Evolutionary conservation across 2,329 filamentous ascomycete genomes (phyloP).

Genomic region (Cryphonectria radicalis): DNA sequence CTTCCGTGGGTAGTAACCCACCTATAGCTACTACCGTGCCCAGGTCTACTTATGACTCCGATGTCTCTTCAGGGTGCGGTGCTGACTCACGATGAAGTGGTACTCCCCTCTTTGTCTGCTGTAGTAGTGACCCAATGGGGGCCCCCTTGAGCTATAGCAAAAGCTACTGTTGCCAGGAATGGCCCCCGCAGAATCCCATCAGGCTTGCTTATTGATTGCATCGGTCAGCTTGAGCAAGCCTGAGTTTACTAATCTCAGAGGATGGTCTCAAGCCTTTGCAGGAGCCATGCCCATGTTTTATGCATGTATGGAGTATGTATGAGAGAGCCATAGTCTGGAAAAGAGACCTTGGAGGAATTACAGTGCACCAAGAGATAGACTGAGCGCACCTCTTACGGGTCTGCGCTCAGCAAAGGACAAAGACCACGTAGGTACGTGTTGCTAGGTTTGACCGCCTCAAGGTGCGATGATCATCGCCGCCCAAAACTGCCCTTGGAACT

Average conservation of each 20-base stretch:
- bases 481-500: constrained; percentile 24
- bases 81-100: background rate
- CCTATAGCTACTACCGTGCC: background rate
- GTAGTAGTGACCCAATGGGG: background rate
- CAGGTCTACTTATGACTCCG: background rate
- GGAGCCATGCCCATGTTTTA: background rate
- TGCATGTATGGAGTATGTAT: background rate
- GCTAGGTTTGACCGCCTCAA: background rate
- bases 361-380: background rate
- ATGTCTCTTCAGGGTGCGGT: background rate
- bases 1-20: background rate
- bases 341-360: background rate
- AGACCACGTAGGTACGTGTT: background rate
- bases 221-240: background rate
- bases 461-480: constrained; percentile 8
- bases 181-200: background rate
- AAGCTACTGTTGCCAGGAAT: background rate
- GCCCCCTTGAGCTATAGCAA: background rate
- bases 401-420: background rate
- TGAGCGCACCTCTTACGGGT: background rate
- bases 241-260: background rate
- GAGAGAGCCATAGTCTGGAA: background rate
- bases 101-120: background rate
- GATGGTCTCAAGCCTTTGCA: background rate
- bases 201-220: background rate